Conservation (phyloP, 1,284 basidiomycete genomes). For the Cutaneotrichosporon sp. region DNA sequence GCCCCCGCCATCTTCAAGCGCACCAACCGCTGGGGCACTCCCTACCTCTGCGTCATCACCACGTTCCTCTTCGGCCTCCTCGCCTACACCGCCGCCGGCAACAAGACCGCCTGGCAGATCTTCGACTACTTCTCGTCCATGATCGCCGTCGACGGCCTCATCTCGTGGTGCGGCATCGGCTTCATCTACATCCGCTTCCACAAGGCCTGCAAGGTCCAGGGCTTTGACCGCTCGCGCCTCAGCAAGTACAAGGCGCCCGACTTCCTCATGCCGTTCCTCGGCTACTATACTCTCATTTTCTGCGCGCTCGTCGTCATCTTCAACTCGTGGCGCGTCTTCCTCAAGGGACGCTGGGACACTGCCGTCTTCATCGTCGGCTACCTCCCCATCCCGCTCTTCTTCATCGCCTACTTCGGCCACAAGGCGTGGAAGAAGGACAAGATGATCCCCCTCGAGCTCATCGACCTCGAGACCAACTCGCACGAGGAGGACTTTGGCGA, state of each 20-base stretch:
- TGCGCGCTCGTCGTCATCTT: conserved; percentile 12
- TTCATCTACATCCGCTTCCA: conserved; percentile 80
- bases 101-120: conserved; percentile 61
- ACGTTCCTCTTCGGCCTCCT: conserved; percentile 64
- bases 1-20: conserved; percentile 36
- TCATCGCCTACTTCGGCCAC: conserved; percentile 55
- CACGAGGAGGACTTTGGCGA: conserved; percentile 14
- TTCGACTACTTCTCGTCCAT: conserved; percentile 78
- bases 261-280: conserved; percentile 58
- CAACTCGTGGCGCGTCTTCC: conserved; percentile 18
- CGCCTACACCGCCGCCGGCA: conserved; percentile 62
- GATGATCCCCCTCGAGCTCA: conserved; percentile 30
- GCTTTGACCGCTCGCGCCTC: conserved; percentile 59
- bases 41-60: conserved; percentile 57
- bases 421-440: conserved; percentile 38
- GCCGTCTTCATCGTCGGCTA: conserved; percentile 23
- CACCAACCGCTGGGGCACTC: conserved; percentile 34
- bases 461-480: conserved; percentile 37
- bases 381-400: conserved; percentile 21
- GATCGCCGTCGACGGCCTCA: conserved; percentile 58
- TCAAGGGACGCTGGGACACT: conserved; percentile 18
- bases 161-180: conserved; percentile 77
- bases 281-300: conserved; percentile 47
- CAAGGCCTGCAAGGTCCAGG: conserved; percentile 71
- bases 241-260: conserved; percentile 65